phyloP scores from a whole-genome alignment of 2,329 filamentous ascomycete species.

The Penicillium sp. region DNA sequence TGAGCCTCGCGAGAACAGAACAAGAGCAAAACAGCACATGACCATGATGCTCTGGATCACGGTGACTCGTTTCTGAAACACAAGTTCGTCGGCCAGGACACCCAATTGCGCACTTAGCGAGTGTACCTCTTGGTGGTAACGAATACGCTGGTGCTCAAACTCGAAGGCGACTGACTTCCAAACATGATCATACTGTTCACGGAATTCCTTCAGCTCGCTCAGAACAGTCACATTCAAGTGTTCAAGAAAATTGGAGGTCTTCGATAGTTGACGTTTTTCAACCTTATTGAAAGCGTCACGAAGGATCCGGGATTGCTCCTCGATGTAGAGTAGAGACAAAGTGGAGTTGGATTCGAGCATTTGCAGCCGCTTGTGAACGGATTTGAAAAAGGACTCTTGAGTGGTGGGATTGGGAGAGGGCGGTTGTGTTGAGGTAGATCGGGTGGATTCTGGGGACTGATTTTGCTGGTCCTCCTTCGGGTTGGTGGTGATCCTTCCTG shows the following conservation, averaged over 20 bases:
- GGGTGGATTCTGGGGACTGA: slow-evolving; percentile 33
- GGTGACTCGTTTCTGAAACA: slow-evolving; percentile 83
- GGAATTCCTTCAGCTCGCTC: slow-evolving; percentile 74
- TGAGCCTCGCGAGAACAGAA: slow-evolving; percentile 70
- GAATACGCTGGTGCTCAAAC: slow-evolving; percentile 83
- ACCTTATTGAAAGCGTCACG: slow-evolving; percentile 85
- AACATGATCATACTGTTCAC: slow-evolving; percentile 89
- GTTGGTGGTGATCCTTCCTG: slow-evolving; percentile 23
- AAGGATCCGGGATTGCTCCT: slow-evolving; percentile 89
- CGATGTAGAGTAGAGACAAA: slow-evolving; percentile 91
- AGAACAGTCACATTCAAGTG: slow-evolving; percentile 87
- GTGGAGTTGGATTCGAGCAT: slow-evolving; percentile 92
- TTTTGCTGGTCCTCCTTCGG: slow-evolving; percentile 38
- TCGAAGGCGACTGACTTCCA: slow-evolving; percentile 96
- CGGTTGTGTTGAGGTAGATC: slow-evolving; percentile 51
- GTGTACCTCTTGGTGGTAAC: slow-evolving; percentile 79
- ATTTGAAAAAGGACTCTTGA: slow-evolving; percentile 98
- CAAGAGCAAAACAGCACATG: slow-evolving; percentile 81
- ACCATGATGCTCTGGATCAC: slow-evolving; percentile 89
- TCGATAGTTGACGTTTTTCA: slow-evolving; percentile 84
- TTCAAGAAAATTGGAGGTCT: slow-evolving; percentile 79
- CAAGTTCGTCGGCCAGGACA: slow-evolving; percentile 88
- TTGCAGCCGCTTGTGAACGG: slow-evolving; percentile 88
- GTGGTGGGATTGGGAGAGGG: slow-evolving; percentile 73
- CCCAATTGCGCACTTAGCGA: slow-evolving; percentile 81